phyloP scores from a whole-genome alignment of 768 basidiomycete genomes.

The Termitomyces bulborhizus region DNA sequence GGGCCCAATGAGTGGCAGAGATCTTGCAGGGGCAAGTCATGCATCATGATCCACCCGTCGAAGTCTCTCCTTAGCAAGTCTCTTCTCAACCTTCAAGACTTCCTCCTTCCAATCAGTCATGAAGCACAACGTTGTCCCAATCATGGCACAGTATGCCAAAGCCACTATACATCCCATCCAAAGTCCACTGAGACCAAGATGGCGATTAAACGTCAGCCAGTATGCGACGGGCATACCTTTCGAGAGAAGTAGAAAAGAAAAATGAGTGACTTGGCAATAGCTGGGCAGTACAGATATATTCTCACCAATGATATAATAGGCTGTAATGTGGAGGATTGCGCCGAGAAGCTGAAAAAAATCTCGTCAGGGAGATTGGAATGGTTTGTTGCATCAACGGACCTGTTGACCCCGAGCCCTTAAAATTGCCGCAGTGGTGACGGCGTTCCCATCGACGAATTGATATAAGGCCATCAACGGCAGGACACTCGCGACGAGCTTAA shows the following conservation, averaged over 20 bases:
- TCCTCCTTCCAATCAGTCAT: constrained; percentile 47
- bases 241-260: background rate
- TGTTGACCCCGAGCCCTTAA: no score
- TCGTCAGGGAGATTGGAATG: no score
- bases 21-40: background rate
- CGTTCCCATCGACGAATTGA: no score
- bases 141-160: constrained; percentile 32
- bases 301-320: constrained; percentile 7
- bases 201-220: constrained; percentile 43
- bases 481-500: no score
- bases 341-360: no score
- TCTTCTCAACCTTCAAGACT: constrained; percentile 33
- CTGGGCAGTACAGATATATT: no score
- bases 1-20: no score
- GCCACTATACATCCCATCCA: constrained; percentile 60
- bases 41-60: background rate
- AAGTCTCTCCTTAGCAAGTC: constrained; percentile 5
- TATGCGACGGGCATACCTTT: constrained; percentile 58
- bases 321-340: no score
- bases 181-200: constrained; percentile 47
- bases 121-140: constrained; percentile 34
- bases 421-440: no score
- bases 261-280: background rate
- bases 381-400: no score
- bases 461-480: no score